Base-by-base conservation (phyloP, 2,329 filamentous ascomycete genomes). In the Calonectria pseudoreteaudii region DNA sequence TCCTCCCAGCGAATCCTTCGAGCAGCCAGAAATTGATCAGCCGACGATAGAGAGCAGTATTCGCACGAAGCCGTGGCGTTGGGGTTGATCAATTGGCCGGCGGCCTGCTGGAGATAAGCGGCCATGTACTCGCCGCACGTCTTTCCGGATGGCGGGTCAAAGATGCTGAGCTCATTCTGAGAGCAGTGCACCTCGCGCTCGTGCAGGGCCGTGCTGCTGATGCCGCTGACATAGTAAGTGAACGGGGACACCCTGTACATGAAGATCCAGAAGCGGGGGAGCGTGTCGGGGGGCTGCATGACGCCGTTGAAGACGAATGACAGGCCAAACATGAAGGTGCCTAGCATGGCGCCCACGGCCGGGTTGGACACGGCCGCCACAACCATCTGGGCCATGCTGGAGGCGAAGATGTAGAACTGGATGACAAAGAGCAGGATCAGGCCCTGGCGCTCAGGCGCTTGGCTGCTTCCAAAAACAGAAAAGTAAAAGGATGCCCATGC, bases 401-500 rank as follows among this genome's bases (percentile, higher is more conserved):
- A 90, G 58, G 91, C 90, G 83, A 92, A 94, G 76, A 94, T 84
- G 78, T 94, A 87, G 82, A 94, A 91, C 68, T 90, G 85, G 77
- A 91, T 86, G 76, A 87, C 87, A 79, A 92, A 89, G 6, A 94
- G 84, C 71, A 93, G 87, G 20, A 68, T 53, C 11, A 68, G 36
- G 8, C 94, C 92, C 75, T 94, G 90, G 2, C 93, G 89, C 66
- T 90, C 87, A 1, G 88, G 86, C 31, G 74, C 83, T 73, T 88
- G 87, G 4, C 86, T 74, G 23, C 23, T 62, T 30, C 87, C 87
- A 20, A 86, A 81, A 7, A 92, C 88, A 0, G 91, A 90, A 79
- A 94, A 95, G 87, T 94, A 94, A 87, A 92, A 94, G 79, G 87
- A 90, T 1, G 89, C 88, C 79, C 88, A 95, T 76, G 91, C 89